Conservation (phyloP, 2,329 filamentous ascomycete species). For the Ophiocordyceps robertsii region DNA sequence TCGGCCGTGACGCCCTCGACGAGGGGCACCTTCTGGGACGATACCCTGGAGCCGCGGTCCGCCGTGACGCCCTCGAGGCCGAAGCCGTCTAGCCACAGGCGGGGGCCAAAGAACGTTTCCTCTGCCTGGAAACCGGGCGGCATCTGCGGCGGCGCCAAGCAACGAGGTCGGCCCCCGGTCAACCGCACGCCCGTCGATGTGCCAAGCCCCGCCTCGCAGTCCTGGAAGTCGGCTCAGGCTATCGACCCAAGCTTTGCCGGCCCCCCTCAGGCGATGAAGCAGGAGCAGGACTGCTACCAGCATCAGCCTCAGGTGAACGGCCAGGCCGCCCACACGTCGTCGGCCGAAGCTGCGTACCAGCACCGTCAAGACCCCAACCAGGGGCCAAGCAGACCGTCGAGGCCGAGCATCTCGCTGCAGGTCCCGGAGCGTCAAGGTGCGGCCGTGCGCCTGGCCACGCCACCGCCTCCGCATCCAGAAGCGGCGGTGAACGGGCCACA, state of each 20-base stretch:
- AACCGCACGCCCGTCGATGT: slow-evolving; percentile 47
- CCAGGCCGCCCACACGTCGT: neutral
- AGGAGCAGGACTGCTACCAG: slow-evolving; percentile 1
- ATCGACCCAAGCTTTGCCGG: slow-evolving; percentile 14
- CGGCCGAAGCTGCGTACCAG: neutral
- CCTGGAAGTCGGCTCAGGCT: slow-evolving; percentile 33
- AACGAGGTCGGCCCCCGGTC: slow-evolving; percentile 67
- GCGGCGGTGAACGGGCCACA: neutral
- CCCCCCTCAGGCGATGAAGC: neutral
- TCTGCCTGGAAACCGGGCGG: slow-evolving; percentile 72
- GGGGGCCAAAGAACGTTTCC: slow-evolving; percentile 74
- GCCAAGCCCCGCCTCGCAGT: slow-evolving; percentile 55
- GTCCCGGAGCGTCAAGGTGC: slow-evolving; percentile 41
- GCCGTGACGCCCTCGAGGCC: slow-evolving; percentile 55
- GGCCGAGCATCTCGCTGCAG: slow-evolving; percentile 26
- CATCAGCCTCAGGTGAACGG: neutral
- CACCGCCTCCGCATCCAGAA: neutral
- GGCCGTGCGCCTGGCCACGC: slow-evolving; percentile 48
- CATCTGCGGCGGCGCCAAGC: slow-evolving; percentile 50
- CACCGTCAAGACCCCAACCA: slow-evolving; percentile 6
- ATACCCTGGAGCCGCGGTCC: slow-evolving; percentile 52
- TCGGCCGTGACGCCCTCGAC: slow-evolving; percentile 61
- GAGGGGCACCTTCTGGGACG: slow-evolving; percentile 39
- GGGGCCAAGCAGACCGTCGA: slow-evolving; percentile 11
- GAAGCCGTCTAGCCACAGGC: slow-evolving; percentile 35